These are phyloP conservation scores for Talaromyces sp. DNA, from an alignment of 2,329 filamentous ascomycete species.

Conservation along the genomic window DNA sequence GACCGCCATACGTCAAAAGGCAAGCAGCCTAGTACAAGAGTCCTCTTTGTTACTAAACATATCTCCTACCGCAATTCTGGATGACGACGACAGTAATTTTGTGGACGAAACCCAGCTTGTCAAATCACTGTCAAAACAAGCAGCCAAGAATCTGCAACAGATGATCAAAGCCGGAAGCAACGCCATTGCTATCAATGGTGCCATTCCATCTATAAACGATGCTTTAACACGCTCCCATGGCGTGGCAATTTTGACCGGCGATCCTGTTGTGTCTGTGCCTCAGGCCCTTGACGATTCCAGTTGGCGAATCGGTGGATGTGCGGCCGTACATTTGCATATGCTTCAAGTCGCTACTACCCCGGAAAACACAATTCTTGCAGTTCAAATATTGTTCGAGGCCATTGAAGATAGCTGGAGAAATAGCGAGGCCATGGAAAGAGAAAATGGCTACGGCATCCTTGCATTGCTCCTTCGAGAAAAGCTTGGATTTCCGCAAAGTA, in stretches of 20 bases:
- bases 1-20: slow-evolving; percentile 79
- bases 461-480: slow-evolving; percentile 80
- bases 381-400: slow-evolving; percentile 79
- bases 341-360: slow-evolving; percentile 70
- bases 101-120: slow-evolving; percentile 70
- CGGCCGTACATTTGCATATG: slow-evolving; percentile 77
- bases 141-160: slow-evolving; percentile 63
- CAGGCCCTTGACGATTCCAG: slow-evolving; percentile 85
- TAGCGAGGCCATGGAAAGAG: slow-evolving; percentile 95
- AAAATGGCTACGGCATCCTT: slow-evolving; percentile 87
- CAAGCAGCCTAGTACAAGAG: slow-evolving; percentile 76
- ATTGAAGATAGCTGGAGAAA: slow-evolving; percentile 93
- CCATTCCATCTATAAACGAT: slow-evolving; percentile 81
- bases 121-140: slow-evolving; percentile 68
- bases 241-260: slow-evolving; percentile 74
- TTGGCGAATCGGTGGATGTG: slow-evolving; percentile 90
- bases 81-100: slow-evolving; percentile 71
- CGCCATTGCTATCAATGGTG: slow-evolving; percentile 80
- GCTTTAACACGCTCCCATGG: slow-evolving; percentile 78
- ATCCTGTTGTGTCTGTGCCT: slow-evolving; percentile 74
- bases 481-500: slow-evolving; percentile 43
- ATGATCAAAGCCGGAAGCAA: slow-evolving; percentile 70
- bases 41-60: slow-evolving; percentile 77
- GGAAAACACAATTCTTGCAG: slow-evolving; percentile 68
- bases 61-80: slow-evolving; percentile 72